phyloP scores from a whole-genome alignment of 805 yeast genomes.

The Candida oleophila region DNA sequence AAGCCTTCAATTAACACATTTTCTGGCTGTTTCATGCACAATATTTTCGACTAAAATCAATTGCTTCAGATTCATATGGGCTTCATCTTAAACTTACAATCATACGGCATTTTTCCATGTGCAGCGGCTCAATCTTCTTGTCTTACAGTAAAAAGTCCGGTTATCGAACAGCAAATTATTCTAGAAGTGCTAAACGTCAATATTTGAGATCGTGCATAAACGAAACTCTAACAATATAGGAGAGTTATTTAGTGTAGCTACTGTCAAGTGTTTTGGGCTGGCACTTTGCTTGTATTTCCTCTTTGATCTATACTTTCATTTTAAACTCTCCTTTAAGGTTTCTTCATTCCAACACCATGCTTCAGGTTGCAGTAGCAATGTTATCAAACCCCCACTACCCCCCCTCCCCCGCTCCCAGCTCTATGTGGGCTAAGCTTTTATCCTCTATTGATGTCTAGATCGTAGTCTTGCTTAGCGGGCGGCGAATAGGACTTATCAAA shows the following conservation, averaged over 20 bases:
- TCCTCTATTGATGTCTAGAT: not conserved
- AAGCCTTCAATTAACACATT: not conserved
- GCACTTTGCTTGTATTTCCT: not conserved
- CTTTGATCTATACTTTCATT: not conserved
- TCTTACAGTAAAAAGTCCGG: not conserved
- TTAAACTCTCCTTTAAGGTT: no score
- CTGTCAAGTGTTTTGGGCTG: no score
- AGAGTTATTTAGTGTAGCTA: no score
- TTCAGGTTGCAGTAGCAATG: not conserved
- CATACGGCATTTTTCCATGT: not conserved
- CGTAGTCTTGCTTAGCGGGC: constrained; percentile 1
- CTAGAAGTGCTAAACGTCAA: not conserved
- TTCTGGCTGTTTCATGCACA: not conserved
- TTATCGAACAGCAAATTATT: not conserved
- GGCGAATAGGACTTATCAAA: constrained; percentile 24
- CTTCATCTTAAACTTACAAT: not conserved
- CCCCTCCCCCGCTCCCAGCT: not conserved
- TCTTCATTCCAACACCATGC: no score
- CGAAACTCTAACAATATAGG: not conserved
- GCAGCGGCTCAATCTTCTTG: not conserved
- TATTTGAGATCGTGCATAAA: not conserved
- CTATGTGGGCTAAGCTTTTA: not conserved
- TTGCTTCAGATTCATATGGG: not conserved
- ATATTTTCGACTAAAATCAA: not conserved
- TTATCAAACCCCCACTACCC: not conserved